Evolutionary conservation across 805 yeast species (phyloP), one percentile per base, ranked within the genome.

Genomic region (Candida taoyuanica): DNA sequence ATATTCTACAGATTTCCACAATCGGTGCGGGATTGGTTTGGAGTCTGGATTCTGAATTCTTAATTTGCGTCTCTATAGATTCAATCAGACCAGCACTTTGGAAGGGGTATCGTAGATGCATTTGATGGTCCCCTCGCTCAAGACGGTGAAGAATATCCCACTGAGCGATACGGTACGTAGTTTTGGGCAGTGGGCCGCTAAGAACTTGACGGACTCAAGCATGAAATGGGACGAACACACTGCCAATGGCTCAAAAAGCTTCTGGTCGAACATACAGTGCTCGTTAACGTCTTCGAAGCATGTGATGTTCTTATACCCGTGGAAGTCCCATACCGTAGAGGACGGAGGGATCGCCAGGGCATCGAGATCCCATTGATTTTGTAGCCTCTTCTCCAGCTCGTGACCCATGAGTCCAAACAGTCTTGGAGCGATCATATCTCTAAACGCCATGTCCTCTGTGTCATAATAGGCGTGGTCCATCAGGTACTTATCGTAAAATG

Each of bases 381-480:
- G 50, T 28, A 48, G 48, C 36, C 82, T 55, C 31, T 57, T 52
- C 5, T 65, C 43, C 31, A 79, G 44, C 5, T 63, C 62, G 30
- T 68, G 69, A 6, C 76, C 73, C 18, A 76, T 67, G 15, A 72
- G 64, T 20, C 74, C 78, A 48, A 81, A 69, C 37, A 81, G 58
- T 8, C 74, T 69, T 5, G 78, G 73, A 1, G 83, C 73, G 19
- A 77, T 73, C 52, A 83, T 63, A 48, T 84, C 93, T 40, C 71
- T 76, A 55, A 68, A 75, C 8, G 62, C 63, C 0, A 70, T 71
- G 7, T 64, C 63, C 3, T 61, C 54, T 5, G 56, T 56, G 42
- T 74, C 74, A 49, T 69, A 79, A 53, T 76, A 78, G 34, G 74
- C 75, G 52, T 84, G 94, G 33, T 73, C 68, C 71, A 79, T 71